Evolutionary conservation across 805 yeast genomes (phyloP).

Genomic region (Saccharomycodes ludwigii): DNA sequence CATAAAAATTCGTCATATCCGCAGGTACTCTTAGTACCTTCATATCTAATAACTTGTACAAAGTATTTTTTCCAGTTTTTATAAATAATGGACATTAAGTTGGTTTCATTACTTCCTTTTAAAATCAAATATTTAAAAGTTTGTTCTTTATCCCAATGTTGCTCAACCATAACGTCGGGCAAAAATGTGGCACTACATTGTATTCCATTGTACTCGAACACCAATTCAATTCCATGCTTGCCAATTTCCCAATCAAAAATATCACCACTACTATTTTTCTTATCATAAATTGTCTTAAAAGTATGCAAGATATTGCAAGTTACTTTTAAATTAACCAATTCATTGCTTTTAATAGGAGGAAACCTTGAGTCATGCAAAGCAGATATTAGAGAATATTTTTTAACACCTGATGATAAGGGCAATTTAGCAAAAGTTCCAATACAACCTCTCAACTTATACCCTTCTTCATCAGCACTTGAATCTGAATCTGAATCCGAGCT

Average conservation of each 20-base stretch:
- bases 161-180: slow-evolving; percentile 85
- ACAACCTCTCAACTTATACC: slow-evolving; percentile 62
- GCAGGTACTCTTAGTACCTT: slow-evolving; percentile 36
- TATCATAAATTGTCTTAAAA: slow-evolving; percentile 20
- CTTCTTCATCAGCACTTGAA: slow-evolving; percentile 3
- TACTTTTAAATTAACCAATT: slow-evolving; percentile 37
- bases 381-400: slow-evolving; percentile 48
- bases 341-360: slow-evolving; percentile 42
- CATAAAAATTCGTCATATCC: slow-evolving; percentile 32
- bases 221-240: slow-evolving; percentile 61
- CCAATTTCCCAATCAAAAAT: slow-evolving; percentile 75
- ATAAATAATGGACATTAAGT: too few relatives aligned
- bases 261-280: slow-evolving; percentile 25
- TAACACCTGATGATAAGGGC: slow-evolving; percentile 44
- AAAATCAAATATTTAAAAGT: slow-evolving; percentile 59
- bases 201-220: slow-evolving; percentile 30
- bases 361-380: slow-evolving; percentile 78
- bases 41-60: slow-evolving; percentile 40
- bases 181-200: slow-evolving; percentile 65
- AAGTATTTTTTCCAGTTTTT: slow-evolving; percentile 20
- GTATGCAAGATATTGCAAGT: slow-evolving; percentile 27
- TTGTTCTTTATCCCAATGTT: slow-evolving; percentile 63
- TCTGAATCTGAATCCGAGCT: too few relatives aligned
- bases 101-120: slow-evolving; percentile 80
- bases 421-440: slow-evolving; percentile 73